phyloP scores from a whole-genome alignment of 2,329 filamentous ascomycete species.

The Xylariaceae sp. region DNA sequence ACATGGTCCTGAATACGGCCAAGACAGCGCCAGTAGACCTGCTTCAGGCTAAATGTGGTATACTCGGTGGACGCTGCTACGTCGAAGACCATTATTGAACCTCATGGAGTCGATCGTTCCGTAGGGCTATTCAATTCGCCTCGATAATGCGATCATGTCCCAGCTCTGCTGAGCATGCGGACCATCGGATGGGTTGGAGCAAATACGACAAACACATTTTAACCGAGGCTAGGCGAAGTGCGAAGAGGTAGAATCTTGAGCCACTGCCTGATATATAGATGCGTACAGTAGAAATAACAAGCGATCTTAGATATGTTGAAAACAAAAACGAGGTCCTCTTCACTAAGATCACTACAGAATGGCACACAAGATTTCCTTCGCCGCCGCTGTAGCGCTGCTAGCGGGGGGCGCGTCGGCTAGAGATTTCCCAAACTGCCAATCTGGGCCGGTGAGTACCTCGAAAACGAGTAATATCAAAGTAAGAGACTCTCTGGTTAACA shows the following conservation, averaged over 20 bases:
- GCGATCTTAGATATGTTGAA: neutral
- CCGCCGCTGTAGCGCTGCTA: slow-evolving; percentile 28
- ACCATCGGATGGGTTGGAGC: neutral
- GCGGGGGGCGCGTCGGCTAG: slow-evolving; percentile 28
- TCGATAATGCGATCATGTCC: neutral
- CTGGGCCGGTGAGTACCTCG: slow-evolving; percentile 34
- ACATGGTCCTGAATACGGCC: neutral
- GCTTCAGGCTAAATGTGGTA: slow-evolving; percentile 21
- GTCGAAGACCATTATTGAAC: neutral
- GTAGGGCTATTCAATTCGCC: neutral
- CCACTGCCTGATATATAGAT: neutral
- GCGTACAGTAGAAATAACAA: neutral
- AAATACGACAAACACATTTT: slow-evolving; percentile 8
- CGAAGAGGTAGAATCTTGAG: neutral
- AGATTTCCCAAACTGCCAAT: slow-evolving; percentile 40
- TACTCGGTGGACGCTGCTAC: neutral
- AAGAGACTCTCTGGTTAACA: neutral
- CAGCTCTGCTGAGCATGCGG: neutral
- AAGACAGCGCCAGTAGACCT: neutral
- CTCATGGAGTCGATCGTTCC: slow-evolving; percentile 10
- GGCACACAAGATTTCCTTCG: slow-evolving; percentile 4
- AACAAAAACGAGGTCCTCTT: neutral
- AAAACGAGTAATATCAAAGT: neutral
- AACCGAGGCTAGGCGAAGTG: slow-evolving; percentile 6
- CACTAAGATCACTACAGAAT: slow-evolving; percentile 1